These are phyloP conservation scores for Aegilops tauschii DNA, from an alignment of 176 grass and related monocot genomes.

Conservation along the genomic window DNA sequence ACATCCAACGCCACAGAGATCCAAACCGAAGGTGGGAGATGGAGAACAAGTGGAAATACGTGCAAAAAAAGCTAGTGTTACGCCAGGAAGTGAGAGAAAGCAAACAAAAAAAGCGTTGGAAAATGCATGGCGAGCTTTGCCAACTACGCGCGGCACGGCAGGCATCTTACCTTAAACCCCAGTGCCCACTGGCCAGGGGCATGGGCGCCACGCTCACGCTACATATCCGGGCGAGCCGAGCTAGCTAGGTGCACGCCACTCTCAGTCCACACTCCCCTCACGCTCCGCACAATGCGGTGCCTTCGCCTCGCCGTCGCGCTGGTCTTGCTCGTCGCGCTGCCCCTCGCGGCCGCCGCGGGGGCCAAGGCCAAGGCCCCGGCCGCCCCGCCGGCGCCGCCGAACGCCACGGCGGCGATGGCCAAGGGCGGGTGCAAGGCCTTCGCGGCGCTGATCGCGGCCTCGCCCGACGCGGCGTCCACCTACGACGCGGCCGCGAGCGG, in stretches of 20 bases:
- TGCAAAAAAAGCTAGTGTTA: background rate
- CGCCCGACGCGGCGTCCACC: slow-evolving; percentile 47
- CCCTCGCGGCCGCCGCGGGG: background rate
- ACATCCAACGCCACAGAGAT: background rate
- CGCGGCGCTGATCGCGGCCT: slow-evolving; percentile 55
- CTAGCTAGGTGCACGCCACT: slow-evolving; percentile 21
- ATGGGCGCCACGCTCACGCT: background rate
- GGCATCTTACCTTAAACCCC: background rate
- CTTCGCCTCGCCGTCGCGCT: background rate
- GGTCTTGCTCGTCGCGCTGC: background rate
- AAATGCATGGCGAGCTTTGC: slow-evolving; percentile 4
- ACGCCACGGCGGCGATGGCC: slow-evolving; percentile 66
- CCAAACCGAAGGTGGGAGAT: background rate
- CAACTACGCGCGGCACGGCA: background rate
- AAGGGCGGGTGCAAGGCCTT: slow-evolving; percentile 81
- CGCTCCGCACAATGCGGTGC: slow-evolving; percentile 19
- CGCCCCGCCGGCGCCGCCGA: slow-evolving; percentile 31
- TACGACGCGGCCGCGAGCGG: slow-evolving; percentile 58
- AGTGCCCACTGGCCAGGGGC: background rate
- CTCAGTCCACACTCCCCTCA: background rate
- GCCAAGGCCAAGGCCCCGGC: background rate
- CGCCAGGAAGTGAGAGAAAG: background rate
- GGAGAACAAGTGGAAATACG: background rate
- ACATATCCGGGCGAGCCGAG: background rate
- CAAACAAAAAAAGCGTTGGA: background rate